Base-by-base conservation (phyloP, 257 asterid species). In the Datura wrightii region DNA sequence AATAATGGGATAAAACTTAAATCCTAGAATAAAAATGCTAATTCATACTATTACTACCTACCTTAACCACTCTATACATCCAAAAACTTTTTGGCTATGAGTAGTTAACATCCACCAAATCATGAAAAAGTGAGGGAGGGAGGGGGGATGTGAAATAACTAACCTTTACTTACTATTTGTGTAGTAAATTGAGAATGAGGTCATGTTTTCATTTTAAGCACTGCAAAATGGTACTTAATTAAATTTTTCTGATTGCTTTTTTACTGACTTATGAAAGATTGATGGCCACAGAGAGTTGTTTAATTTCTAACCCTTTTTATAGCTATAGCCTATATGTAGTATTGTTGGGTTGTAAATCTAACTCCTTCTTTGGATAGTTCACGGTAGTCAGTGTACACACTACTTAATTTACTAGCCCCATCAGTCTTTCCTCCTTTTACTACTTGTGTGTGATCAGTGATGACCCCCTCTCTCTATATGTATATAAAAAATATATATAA, bases 81-180 rank as follows among this genome's bases (percentile, higher is more conserved):
- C 4, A 67, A 44, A 76, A 83, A 3, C 76, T 63, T 39, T 36
- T 48, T 37, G 66, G 82, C 83, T 67, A 84, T 14, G 76, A 66
- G 76, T 37, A 37, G 93, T 89, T 86, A 78, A 84, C 93, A 88
- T 91, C 92, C 41, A 84, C 79, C 85, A 87, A 83, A 84, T 88
- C 90, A 84, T 93, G 83, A 90, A 87, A 78, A 92, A 80, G 69
- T 78, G 87, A 24, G 31, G 31, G 31, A 24, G 31, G 31, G 31
- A 24, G 86, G 85, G 90, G 87, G 65, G 50, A 6, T 76, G 81
- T 24, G 81, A 76, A 76, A 50, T 50, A 56, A 65, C 87, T 78
- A 87, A 85, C 86, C 87, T 87, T 84, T 76, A 84, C 60, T 85
- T 87, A 31, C 93, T 83, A 74, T 86, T 89, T 89, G 55, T 90